A percentile compares a stretch with the other conserved stretches of the same genome.
These are phyloP conservation scores for Oemleria cerasiformis DNA, from an alignment of 306 rosid genomes.

Conservation along the genomic window DNA sequence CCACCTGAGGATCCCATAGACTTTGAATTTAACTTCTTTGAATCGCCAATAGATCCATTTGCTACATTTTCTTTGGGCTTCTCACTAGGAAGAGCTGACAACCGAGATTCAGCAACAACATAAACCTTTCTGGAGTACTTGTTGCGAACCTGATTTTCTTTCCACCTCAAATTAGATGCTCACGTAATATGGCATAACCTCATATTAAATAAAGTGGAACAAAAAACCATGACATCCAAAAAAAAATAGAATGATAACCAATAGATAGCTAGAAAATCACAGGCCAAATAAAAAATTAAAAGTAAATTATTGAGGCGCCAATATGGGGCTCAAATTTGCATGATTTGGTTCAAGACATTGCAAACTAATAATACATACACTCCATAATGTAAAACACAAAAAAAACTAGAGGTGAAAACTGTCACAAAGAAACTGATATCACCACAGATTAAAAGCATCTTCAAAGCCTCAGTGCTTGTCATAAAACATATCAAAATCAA, in stretches of 20 bases:
- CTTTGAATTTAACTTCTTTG: conserved; percentile 59
- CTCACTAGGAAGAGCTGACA: conserved; percentile 71
- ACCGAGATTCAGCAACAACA: conserved; percentile 78
- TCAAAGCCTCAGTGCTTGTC: too few species aligned
- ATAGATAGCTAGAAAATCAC: background rate
- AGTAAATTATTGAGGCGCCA: background rate
- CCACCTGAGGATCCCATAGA: conserved; percentile 57
- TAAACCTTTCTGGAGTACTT: conserved; percentile 66
- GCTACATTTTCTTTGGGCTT: conserved; percentile 56
- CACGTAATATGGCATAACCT: conserved; percentile 5
- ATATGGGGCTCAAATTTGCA: background rate
- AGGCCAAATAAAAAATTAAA: too few species aligned
- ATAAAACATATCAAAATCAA: too few species aligned
- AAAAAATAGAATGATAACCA: background rate
- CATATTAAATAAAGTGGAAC: background rate
- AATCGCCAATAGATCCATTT: conserved; percentile 45
- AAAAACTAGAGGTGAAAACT: background rate
- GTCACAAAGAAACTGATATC: background rate
- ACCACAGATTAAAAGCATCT: background rate
- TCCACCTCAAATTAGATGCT: conserved; percentile 35
- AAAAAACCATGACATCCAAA: background rate
- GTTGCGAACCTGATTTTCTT: conserved; percentile 65
- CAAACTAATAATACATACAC: background rate
- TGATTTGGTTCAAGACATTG: background rate
- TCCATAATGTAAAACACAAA: background rate